phyloP scores from a whole-genome alignment of 176 grass and related monocot species.

The Metroxylon sagu region DNA sequence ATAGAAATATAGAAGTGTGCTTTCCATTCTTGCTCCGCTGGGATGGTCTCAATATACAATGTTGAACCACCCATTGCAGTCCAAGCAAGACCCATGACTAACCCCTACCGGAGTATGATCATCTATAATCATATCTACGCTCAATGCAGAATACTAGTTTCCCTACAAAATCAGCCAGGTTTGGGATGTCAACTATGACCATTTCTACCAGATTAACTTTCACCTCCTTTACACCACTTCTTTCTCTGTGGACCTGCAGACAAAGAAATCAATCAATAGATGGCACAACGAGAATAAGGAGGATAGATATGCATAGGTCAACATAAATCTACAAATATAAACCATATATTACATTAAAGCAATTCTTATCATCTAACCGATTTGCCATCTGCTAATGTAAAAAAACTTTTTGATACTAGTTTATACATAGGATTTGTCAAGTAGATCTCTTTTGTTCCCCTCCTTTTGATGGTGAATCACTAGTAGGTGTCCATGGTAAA shows the following conservation, averaged over 20 bases:
- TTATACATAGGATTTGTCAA: no score
- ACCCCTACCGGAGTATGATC: slow-evolving; percentile 86
- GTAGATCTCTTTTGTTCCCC: no score
- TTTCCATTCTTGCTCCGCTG: slow-evolving; percentile 80
- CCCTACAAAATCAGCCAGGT: slow-evolving; percentile 78
- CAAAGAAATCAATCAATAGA: no score
- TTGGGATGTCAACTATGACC: slow-evolving; percentile 56
- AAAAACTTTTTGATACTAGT: no score
- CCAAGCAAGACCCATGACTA: slow-evolving; percentile 94
- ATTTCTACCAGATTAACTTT: slow-evolving; percentile 26
- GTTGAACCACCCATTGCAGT: slow-evolving; percentile 90
- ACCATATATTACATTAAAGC: no score
- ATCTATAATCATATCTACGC: slow-evolving; percentile 41
- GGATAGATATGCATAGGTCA: no score
- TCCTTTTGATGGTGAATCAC: no score
- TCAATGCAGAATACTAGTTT: slow-evolving; percentile 96
- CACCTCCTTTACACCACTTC: background rate
- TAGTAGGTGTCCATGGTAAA: no score
- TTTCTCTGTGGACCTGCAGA: background rate
- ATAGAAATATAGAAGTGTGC: slow-evolving; percentile 54
- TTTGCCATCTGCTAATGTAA: no score
- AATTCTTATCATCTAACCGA: no score
- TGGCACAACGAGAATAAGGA: no score
- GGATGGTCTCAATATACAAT: slow-evolving; percentile 70
- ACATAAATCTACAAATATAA: no score